A percentile compares a stretch with the other conserved stretches of the same genome.
These are phyloP conservation scores for Saccharomyces jurei DNA, from an alignment of 805 yeast genomes.

Conservation along the genomic window DNA sequence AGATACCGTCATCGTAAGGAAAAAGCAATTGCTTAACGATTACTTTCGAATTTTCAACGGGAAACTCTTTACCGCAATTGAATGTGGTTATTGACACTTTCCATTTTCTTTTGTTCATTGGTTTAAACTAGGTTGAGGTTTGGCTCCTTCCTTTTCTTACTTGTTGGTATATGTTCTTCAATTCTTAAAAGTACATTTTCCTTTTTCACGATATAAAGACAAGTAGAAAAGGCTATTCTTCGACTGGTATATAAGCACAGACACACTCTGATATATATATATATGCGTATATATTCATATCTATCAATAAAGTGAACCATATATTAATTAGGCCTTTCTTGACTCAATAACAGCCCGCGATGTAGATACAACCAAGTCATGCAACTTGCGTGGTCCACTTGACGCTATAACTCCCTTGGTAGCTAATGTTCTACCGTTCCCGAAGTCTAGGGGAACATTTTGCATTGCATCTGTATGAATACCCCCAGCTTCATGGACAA, in stretches of 20 bases:
- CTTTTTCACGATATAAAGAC: neutral
- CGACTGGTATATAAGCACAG: neutral
- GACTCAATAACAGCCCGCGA: slow-evolving; percentile 18
- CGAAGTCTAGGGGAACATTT: slow-evolving; percentile 71
- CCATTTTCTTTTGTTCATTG: slow-evolving; percentile 8
- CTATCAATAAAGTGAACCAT: neutral
- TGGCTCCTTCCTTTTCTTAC: neutral
- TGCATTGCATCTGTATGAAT: slow-evolving; percentile 68
- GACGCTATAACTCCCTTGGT: slow-evolving; percentile 95
- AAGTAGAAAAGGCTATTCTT: neutral
- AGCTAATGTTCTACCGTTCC: slow-evolving; percentile 67
- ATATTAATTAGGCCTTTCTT: slow-evolving; percentile 7
- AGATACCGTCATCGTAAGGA: slow-evolving; percentile 20
- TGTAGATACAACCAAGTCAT: slow-evolving; percentile 18
- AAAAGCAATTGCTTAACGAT: slow-evolving; percentile 24
- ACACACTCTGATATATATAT: neutral
- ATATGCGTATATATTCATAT: neutral
- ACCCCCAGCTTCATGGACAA: slow-evolving; percentile 89
- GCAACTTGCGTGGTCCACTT: slow-evolving; percentile 26
- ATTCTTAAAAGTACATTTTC: neutral
- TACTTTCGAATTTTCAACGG: slow-evolving; percentile 31
- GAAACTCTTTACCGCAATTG: slow-evolving; percentile 46
- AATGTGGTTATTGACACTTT: slow-evolving; percentile 35
- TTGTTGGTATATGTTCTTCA: neutral
- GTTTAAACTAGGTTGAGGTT: neutral